Conservation (phyloP, 2,329 filamentous ascomycete genomes). For the Pseudopithomyces chartarum region DNA sequence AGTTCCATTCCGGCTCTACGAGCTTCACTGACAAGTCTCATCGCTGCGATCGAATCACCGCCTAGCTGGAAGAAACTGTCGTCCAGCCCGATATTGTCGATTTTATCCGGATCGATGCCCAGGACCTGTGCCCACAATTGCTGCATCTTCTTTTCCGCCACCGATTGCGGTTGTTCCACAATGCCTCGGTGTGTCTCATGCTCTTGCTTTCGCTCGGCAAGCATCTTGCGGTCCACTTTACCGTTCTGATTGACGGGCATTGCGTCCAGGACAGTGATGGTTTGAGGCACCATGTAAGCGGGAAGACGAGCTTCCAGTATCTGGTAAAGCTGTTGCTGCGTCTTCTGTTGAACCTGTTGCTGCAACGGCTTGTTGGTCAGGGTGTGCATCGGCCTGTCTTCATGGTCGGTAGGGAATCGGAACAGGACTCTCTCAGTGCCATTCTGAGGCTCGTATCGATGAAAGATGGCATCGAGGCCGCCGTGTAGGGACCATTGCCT, state of each 20-base stretch:
- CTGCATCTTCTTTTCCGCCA: background rate
- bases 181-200: background rate
- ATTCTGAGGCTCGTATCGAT: background rate
- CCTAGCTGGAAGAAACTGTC: background rate
- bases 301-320: conserved; percentile 5
- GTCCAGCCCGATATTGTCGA: background rate
- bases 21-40: background rate
- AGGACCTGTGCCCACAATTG: background rate
- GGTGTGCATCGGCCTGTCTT: background rate
- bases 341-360: conserved; percentile 31
- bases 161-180: background rate
- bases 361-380: conserved; percentile 3
- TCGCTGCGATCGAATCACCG: background rate
- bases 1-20: background rate
- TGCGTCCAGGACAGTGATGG: too few relatives aligned
- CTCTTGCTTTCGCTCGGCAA: too few relatives aligned
- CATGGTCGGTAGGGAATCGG: conserved; percentile 5
- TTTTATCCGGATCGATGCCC: background rate
- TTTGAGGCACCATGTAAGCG: conserved; percentile 8
- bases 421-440: background rate
- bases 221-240: too few relatives aligned
- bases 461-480: background rate
- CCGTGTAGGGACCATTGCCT: too few relatives aligned
- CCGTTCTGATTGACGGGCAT: too few relatives aligned
- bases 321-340: background rate